These are phyloP conservation scores for Microcera coccophila DNA, from an alignment of 2,329 filamentous ascomycete genomes.

Conservation along the genomic window DNA sequence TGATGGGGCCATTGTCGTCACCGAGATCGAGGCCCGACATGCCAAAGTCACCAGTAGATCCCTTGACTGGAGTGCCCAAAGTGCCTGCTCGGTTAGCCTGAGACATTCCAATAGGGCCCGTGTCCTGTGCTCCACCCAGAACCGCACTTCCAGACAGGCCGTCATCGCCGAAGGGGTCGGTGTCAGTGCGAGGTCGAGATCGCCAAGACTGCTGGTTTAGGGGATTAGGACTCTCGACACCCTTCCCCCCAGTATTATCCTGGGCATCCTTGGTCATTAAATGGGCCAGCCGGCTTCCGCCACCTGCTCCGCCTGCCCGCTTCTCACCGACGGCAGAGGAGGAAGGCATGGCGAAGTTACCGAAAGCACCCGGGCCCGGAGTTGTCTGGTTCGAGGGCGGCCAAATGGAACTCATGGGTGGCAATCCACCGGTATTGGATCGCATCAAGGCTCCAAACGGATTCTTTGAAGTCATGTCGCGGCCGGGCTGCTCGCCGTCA, in stretches of 20 bases:
- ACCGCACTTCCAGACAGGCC: slow-evolving; percentile 64
- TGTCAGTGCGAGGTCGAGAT: slow-evolving; percentile 63
- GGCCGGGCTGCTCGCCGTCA: slow-evolving; percentile 34
- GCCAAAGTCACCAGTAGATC: slow-evolving; percentile 55
- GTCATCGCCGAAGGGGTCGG: slow-evolving; percentile 72
- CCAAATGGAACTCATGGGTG: slow-evolving; percentile 41
- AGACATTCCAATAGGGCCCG: slow-evolving; percentile 39
- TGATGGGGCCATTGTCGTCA: slow-evolving; percentile 67
- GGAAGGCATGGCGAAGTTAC: slow-evolving; percentile 72
- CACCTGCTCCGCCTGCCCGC: slow-evolving; percentile 64
- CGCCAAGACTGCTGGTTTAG: slow-evolving; percentile 51
- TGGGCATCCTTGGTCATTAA: slow-evolving; percentile 73
- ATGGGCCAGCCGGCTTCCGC: slow-evolving; percentile 82
- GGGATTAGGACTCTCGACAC: slow-evolving; percentile 45
- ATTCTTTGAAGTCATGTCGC: slow-evolving; percentile 31
- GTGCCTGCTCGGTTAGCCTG: slow-evolving; percentile 35
- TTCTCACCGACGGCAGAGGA: slow-evolving; percentile 64
- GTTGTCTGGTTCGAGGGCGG: slow-evolving; percentile 52
- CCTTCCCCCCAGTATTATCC: slow-evolving; percentile 57
- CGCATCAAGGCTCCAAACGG: slow-evolving; percentile 49
- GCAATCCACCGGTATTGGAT: slow-evolving; percentile 50
- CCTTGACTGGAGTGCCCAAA: slow-evolving; percentile 55
- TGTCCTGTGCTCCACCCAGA: slow-evolving; percentile 71
- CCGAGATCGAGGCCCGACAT: slow-evolving; percentile 59
- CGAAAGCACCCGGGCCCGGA: slow-evolving; percentile 70